phyloP scores from a whole-genome alignment of 768 basidiomycete genomes.

The Tephrocybe sp. region DNA sequence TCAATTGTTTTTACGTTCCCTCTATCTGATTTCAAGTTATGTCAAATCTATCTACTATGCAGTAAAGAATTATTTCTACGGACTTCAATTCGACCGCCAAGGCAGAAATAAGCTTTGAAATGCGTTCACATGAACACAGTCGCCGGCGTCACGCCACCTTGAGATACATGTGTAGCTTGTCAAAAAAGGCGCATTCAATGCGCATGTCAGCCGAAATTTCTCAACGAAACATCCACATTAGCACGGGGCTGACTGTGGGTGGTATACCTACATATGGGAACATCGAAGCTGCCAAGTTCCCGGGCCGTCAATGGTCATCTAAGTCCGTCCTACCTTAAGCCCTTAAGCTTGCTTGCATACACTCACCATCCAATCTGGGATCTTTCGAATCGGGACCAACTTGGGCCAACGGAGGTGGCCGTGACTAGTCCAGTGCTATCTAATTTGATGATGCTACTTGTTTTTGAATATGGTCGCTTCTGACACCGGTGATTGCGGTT shows the following conservation, averaged over 20 bases:
- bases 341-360: too few relatives aligned
- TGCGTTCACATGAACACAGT: neutral
- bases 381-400: too few relatives aligned
- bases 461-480: too few relatives aligned
- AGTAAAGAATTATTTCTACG: too few relatives aligned
- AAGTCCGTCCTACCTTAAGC: too few relatives aligned
- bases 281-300: neutral
- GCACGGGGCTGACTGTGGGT: neutral
- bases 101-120: neutral
- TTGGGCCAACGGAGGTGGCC: too few relatives aligned
- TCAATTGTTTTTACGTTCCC: too few relatives aligned
- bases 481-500: too few relatives aligned
- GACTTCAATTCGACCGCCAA: neutral
- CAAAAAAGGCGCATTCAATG: neutral
- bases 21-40: neutral
- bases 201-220: neutral
- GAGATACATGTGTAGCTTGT: neutral
- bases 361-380: too few relatives aligned
- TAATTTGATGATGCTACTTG: too few relatives aligned
- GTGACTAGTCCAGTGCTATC: too few relatives aligned
- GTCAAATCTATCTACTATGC: neutral
- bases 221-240: slow-evolving; percentile 2
- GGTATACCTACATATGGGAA: neutral
- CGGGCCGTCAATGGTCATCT: neutral
- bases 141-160: neutral